A percentile compares a stretch with the other conserved stretches of the same genome.
phyloP scores from a whole-genome alignment of 2,329 filamentous ascomycete genomes.

The Paecilomyces variotii region DNA sequence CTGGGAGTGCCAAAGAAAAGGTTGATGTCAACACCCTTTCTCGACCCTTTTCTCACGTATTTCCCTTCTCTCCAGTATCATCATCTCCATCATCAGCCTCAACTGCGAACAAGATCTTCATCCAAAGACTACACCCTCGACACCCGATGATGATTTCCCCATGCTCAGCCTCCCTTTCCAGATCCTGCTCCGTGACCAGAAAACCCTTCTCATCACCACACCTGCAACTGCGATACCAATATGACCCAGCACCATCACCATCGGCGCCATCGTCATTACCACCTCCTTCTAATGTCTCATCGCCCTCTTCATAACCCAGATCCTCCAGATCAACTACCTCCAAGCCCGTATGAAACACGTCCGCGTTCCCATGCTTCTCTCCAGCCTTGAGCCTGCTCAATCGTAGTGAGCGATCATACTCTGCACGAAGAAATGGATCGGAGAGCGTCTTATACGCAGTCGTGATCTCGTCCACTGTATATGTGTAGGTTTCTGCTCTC shows the following conservation, averaged over 20 bases:
- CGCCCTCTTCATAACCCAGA: constrained; percentile 33
- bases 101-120: constrained; percentile 52
- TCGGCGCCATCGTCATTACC: constrained; percentile 31
- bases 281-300: constrained; percentile 18
- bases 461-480: constrained; percentile 51
- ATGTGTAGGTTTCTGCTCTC: constrained; percentile 6
- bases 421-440: constrained; percentile 32
- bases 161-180: constrained; percentile 42
- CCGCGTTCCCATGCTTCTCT: constrained; percentile 9
- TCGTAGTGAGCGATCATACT: constrained; percentile 42
- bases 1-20: background rate
- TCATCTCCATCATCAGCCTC: constrained; percentile 28
- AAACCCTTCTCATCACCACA: constrained; percentile 54
- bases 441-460: constrained; percentile 50
- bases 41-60: background rate
- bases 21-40: no score
- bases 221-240: constrained; percentile 49
- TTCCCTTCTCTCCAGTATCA: constrained; percentile 3
- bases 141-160: constrained; percentile 54
- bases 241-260: constrained; percentile 25
- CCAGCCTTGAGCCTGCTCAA: constrained; percentile 23
- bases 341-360: constrained; percentile 42
- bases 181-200: constrained; percentile 45
- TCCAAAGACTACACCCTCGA: constrained; percentile 56
- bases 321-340: constrained; percentile 54